phyloP scores from a whole-genome alignment of 352 stramenopile species.

The Nothophytophthora sp. region DNA sequence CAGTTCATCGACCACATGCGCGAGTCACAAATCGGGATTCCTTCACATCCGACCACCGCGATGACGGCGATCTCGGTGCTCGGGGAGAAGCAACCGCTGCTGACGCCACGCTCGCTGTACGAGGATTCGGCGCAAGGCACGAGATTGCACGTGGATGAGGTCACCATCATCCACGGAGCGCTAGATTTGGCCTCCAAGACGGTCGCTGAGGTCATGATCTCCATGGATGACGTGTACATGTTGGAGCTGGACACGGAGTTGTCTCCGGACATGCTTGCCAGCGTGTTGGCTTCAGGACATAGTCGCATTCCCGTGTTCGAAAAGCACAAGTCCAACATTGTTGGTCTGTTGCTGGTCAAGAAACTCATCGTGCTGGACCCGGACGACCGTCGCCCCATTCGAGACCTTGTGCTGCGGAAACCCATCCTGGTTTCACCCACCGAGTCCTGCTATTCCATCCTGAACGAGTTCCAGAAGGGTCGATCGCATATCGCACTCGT shows the following conservation, averaged over 20 bases:
- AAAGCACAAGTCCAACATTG: conserved; percentile 70
- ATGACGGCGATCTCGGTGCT: conserved; percentile 38
- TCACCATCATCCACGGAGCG: conserved; percentile 93
- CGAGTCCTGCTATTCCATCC: conserved; percentile 84
- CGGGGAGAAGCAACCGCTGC: conserved; percentile 25
- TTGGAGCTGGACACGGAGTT: conserved; percentile 83
- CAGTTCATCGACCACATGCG: conserved; percentile 39
- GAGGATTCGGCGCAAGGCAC: conserved; percentile 54
- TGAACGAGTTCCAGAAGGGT: conserved; percentile 93
- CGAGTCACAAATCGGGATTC: conserved; percentile 26
- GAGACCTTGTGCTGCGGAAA: conserved; percentile 65
- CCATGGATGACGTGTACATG: conserved; percentile 86
- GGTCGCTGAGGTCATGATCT: conserved; percentile 89
- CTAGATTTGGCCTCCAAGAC: conserved; percentile 88
- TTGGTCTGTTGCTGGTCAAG: conserved; percentile 88
- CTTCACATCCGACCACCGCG: conserved; percentile 20
- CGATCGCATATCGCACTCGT: conserved; percentile 85
- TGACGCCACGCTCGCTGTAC: conserved; percentile 38
- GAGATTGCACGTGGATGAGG: conserved; percentile 81
- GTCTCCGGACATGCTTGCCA: conserved; percentile 65
- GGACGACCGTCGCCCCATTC: conserved; percentile 63
- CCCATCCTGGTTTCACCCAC: conserved; percentile 83
- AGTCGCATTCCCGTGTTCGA: conserved; percentile 92
- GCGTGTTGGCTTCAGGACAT: conserved; percentile 88
- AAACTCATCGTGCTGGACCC: conserved; percentile 91